phyloP scores from a whole-genome alignment of 768 basidiomycete genomes.

The Serendipita sp. region DNA sequence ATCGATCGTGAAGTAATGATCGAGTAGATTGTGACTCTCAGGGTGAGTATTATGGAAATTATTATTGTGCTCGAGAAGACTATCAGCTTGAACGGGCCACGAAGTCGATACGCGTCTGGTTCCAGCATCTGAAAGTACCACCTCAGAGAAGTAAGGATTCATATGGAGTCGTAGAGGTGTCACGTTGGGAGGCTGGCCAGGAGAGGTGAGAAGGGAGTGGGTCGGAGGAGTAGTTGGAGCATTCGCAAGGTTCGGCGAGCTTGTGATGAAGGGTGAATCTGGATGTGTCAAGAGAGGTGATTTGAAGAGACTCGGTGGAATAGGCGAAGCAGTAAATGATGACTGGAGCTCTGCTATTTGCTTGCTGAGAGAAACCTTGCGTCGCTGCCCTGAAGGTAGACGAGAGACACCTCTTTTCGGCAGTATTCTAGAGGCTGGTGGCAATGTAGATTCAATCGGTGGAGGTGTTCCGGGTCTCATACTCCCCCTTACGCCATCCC shows the following conservation, averaged over 20 bases:
- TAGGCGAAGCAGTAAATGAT: not conserved
- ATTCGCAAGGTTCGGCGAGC: not conserved
- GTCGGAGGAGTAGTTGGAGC: not conserved
- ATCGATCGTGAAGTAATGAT: no score
- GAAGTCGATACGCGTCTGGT: no score
- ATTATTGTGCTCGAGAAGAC: no score
- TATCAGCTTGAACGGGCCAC: no score
- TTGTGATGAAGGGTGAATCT: not conserved
- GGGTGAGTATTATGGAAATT: no score
- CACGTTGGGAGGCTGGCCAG: not conserved
- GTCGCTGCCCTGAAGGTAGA: not conserved
- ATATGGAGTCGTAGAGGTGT: not conserved
- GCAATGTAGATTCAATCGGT: not conserved
- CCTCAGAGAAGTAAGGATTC: not conserved
- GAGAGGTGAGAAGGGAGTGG: not conserved
- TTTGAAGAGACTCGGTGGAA: not conserved
- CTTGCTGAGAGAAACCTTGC: not conserved
- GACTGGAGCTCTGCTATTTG: not conserved
- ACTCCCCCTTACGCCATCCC: not conserved
- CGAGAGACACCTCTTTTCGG: not conserved
- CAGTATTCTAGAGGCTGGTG: not conserved
- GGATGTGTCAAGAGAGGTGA: not conserved
- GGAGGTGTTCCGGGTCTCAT: not conserved
- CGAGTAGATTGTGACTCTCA: no score
- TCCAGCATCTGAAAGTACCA: no score